Evolutionary conservation across 2,329 filamentous ascomycete species (phyloP).

Genomic region (Fonsecaea pedrosoi): DNA sequence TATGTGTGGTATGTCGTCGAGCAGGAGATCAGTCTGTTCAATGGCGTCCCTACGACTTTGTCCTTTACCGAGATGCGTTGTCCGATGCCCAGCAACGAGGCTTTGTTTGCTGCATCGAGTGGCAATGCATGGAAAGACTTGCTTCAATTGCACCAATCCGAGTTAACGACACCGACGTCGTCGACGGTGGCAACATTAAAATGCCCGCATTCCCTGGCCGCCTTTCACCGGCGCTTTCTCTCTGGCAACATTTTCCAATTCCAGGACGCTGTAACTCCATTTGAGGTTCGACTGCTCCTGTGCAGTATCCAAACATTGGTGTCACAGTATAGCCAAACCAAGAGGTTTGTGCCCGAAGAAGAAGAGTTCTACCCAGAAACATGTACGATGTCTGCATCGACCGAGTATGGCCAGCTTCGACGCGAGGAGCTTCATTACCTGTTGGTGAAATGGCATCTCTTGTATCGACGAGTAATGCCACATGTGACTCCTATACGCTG

Average conservation of each 20-base stretch:
- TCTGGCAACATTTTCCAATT: constrained; percentile 13
- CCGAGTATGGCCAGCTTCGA: neutral
- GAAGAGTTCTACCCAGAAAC: neutral
- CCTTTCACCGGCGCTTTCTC: constrained; percentile 9
- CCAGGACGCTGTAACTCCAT: constrained; percentile 9
- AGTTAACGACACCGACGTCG: neutral
- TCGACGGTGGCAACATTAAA: neutral
- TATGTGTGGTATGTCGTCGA: neutral
- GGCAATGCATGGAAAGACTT: neutral
- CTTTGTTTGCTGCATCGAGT: neutral
- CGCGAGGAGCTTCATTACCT: neutral
- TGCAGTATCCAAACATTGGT: constrained; percentile 10
- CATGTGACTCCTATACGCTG: neutral
- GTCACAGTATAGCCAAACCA: constrained; percentile 14
- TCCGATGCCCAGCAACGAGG: neutral
- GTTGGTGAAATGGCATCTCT: neutral
- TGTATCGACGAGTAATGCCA: neutral
- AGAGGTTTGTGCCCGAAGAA: neutral
- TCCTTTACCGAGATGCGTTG: neutral
- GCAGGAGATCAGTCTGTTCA: neutral
- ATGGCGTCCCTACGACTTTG: neutral
- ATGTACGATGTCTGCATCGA: neutral
- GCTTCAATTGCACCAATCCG: neutral
- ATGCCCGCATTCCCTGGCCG: neutral
- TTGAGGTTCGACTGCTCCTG: constrained; percentile 9